These are phyloP conservation scores for Diutina catenulata DNA, from an alignment of 1,139 yeast species.

Conservation along the genomic window DNA sequence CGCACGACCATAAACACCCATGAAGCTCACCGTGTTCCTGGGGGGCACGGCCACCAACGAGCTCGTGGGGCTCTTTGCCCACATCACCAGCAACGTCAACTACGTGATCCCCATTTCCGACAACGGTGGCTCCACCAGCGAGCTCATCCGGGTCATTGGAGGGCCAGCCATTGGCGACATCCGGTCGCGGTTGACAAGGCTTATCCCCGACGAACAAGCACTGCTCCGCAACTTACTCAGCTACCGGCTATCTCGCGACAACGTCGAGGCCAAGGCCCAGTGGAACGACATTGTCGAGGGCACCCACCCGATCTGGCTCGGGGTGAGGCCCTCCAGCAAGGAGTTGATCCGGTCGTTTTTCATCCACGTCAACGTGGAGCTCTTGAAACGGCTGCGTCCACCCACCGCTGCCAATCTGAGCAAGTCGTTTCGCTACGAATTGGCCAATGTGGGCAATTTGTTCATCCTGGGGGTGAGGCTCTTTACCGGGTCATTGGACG, in stretches of 20 bases:
- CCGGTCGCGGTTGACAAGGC: conserved; percentile 65
- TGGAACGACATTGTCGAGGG: conserved; percentile 81
- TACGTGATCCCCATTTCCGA: conserved; percentile 80
- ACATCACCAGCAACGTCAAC: conserved; percentile 31
- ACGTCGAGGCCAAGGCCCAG: conserved; percentile 45
- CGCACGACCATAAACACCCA: neutral
- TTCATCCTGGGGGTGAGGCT: conserved; percentile 73
- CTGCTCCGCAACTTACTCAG: conserved; percentile 40
- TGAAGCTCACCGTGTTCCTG: conserved; percentile 36
- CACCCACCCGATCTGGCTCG: conserved; percentile 56
- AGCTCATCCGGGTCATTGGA: conserved; percentile 76
- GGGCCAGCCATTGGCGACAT: conserved; percentile 96
- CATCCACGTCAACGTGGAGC: conserved; percentile 67
- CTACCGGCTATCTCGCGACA: conserved; percentile 46
- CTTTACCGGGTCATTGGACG: conserved; percentile 74
- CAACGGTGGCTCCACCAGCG: conserved; percentile 93
- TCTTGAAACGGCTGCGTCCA: conserved; percentile 55
- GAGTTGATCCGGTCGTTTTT: conserved; percentile 71
- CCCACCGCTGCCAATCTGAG: conserved; percentile 22
- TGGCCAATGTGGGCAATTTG: conserved; percentile 79
- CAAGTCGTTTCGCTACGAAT: conserved; percentile 54
- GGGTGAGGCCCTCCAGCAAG: conserved; percentile 48
- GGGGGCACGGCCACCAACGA: conserved; percentile 76
- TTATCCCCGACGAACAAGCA: conserved; percentile 42
- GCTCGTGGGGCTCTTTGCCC: conserved; percentile 37